These are phyloP conservation scores for Linanthus parryae DNA, from an alignment of 148 eudicot species.

Conservation along the genomic window DNA sequence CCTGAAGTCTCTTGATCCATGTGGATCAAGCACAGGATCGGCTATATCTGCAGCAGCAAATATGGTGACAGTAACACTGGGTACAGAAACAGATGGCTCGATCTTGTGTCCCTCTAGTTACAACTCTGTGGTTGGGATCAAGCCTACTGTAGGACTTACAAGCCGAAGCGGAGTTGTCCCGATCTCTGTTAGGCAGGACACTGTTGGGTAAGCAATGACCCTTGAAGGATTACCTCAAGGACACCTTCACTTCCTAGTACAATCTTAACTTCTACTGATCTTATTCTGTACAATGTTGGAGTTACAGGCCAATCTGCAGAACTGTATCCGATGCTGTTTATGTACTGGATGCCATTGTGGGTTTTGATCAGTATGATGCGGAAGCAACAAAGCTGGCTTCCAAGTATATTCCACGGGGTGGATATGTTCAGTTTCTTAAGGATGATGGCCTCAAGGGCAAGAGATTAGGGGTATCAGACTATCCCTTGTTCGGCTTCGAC, in stretches of 20 bases:
- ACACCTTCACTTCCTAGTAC: no score
- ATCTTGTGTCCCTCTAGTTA: slow-evolving; percentile 31
- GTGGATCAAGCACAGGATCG: slow-evolving; percentile 52
- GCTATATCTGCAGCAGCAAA: slow-evolving; percentile 49
- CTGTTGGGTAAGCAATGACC: slow-evolving; percentile 43
- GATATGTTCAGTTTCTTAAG: slow-evolving; percentile 26
- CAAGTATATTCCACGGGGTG: slow-evolving; percentile 25
- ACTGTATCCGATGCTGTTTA: slow-evolving; percentile 34
- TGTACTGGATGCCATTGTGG: slow-evolving; percentile 28
- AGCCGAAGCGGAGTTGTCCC: slow-evolving; percentile 38
- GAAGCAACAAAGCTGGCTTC: slow-evolving; percentile 25
- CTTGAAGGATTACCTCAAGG: no score
- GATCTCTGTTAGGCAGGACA: slow-evolving; percentile 25
- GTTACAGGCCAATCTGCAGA: slow-evolving; percentile 29
- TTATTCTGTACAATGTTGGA: no score
- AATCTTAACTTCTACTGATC: no score
- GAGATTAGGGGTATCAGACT: slow-evolving; percentile 22
- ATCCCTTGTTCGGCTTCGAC: slow-evolving; percentile 17
- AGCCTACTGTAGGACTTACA: slow-evolving; percentile 38
- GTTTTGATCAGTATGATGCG: slow-evolving; percentile 20
- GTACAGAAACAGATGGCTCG: slow-evolving; percentile 47
- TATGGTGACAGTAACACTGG: slow-evolving; percentile 33
- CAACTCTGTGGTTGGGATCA: slow-evolving; percentile 36
- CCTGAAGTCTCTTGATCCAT: slow-evolving; percentile 20
- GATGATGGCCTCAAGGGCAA: slow-evolving; percentile 29